These are phyloP conservation scores for Polytrichum formosum DNA, from an alignment of 225 moss, liverwort and hornwort species.

Conservation along the genomic window DNA sequence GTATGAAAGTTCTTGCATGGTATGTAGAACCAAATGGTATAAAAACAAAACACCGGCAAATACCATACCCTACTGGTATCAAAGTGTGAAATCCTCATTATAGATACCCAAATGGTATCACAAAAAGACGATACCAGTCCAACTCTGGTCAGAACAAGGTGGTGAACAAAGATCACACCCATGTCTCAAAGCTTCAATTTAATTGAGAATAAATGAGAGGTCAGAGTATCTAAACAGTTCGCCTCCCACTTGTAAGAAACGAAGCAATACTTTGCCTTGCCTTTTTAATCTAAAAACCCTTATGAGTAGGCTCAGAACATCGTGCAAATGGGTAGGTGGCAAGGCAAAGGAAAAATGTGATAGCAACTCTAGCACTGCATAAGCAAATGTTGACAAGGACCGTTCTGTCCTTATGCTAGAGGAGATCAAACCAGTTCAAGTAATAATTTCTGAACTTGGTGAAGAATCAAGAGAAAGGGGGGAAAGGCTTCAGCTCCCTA, in stretches of 20 bases:
- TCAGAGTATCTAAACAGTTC: conserved; percentile 46
- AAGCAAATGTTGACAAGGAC: conserved; percentile 10
- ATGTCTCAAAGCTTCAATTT: too few species aligned
- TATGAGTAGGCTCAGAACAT: conserved; percentile 13
- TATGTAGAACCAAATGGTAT: too few species aligned
- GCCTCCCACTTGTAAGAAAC: conserved; percentile 35
- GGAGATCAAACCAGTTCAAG: conserved; percentile 13
- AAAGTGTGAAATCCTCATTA: too few species aligned
- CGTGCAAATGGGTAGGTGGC: conserved; percentile 7
- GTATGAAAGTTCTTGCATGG: too few species aligned
- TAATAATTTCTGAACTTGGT: conserved; percentile 13
- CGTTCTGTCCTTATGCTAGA: background rate
- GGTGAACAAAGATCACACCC: too few species aligned
- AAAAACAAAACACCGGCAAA: too few species aligned
- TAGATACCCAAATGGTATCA: too few species aligned
- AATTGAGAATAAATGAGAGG: conserved; percentile 39
- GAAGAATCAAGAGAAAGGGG: conserved; percentile 11
- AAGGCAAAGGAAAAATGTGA: conserved; percentile 9
- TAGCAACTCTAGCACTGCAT: conserved; percentile 8
- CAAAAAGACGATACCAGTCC: too few species aligned
- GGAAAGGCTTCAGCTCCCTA: conserved; percentile 19
- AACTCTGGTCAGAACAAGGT: too few species aligned
- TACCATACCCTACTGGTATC: too few species aligned
- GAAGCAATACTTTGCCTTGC: conserved; percentile 17
- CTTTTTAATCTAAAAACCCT: conserved; percentile 8